These are phyloP conservation scores for Ulota crispa DNA, from an alignment of 225 moss, liverwort and hornwort species.

Conservation along the genomic window DNA sequence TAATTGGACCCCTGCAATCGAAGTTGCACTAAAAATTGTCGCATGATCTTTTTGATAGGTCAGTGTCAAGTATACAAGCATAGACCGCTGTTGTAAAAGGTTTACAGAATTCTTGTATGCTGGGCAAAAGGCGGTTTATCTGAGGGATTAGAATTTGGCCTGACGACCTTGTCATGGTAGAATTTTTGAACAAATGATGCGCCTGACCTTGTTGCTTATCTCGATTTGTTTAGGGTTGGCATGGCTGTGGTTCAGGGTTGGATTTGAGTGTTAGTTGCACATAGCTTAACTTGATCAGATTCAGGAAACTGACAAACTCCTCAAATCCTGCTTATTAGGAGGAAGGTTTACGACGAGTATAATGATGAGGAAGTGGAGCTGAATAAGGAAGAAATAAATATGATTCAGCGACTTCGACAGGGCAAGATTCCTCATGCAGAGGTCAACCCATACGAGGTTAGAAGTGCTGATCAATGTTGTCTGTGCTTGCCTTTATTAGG, in stretches of 20 bases:
- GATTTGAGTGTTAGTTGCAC: background rate
- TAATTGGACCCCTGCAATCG: background rate
- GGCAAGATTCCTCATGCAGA: slow-evolving; percentile 90
- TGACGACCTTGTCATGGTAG: background rate
- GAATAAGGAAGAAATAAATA: slow-evolving; percentile 82
- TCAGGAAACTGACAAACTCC: slow-evolving; percentile 7
- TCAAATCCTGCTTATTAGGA: slow-evolving; percentile 45
- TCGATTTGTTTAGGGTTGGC: background rate
- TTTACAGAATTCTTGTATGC: background rate
- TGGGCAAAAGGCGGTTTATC: background rate
- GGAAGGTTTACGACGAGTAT: slow-evolving; percentile 90
- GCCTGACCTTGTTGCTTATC: background rate
- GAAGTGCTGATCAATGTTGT: background rate
- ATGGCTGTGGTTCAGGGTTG: background rate
- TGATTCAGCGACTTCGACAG: slow-evolving; percentile 82
- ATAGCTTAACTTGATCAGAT: background rate
- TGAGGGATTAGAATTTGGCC: background rate
- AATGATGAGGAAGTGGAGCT: slow-evolving; percentile 94
- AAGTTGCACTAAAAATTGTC: background rate
- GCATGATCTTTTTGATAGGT: background rate
- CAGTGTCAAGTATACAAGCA: background rate
- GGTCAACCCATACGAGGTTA: slow-evolving; percentile 90
- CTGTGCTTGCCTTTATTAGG: background rate
- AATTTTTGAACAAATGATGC: background rate
- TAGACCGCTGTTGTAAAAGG: background rate